Base-by-base conservation (phyloP, 371 early-diverging fungal species). In the Apophysomyces ossiformis region DNA sequence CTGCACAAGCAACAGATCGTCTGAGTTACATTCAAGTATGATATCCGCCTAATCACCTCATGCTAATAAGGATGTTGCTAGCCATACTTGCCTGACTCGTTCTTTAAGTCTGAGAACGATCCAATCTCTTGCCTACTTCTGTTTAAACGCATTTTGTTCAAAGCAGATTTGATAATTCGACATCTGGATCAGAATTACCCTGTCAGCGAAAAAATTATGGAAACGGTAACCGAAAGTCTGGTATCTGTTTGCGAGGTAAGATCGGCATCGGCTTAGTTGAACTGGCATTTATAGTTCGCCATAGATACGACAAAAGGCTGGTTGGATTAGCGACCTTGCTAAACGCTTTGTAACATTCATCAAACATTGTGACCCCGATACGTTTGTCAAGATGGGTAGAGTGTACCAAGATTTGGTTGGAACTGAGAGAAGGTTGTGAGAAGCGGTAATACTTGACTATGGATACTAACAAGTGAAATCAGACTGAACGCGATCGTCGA, bases 1-100 rank as follows among this genome's bases (percentile, higher is more conserved):
- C 91, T 36, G 74, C 82, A 21, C 95, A 96, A 75, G 95, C 95
- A 6, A 83, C 82, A 8, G 90, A 92, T 66, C 88, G 95, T 61
- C 74, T 97, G 45, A 82, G 78, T 41, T 79, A 89, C 61, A 81
- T 92, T 21, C 85, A 81, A 68, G 77, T 67, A 46, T 57, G 37
- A 5, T 18, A 8, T 6, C n/a, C 7, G 7, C 11, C 4, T 21
- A 21, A 1, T 5, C 5, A 21, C n/a, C 9, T 35, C 15, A 26
- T 58, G 35, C 39, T 37, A 11, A 46, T 47, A 5, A 26, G 16
- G 21, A 15, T 59, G 69, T 58, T 59, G 72, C 0, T 75, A 91
- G 84, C 88, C 90, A 8, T 97, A 93, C 69, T 72, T 96, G 58
- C 96, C 97, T 0, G 93, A 93, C 26, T 81, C 90, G 1, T 95